Base-by-base conservation (phyloP, 306 rosid species). In the Rosa rugosa region DNA sequence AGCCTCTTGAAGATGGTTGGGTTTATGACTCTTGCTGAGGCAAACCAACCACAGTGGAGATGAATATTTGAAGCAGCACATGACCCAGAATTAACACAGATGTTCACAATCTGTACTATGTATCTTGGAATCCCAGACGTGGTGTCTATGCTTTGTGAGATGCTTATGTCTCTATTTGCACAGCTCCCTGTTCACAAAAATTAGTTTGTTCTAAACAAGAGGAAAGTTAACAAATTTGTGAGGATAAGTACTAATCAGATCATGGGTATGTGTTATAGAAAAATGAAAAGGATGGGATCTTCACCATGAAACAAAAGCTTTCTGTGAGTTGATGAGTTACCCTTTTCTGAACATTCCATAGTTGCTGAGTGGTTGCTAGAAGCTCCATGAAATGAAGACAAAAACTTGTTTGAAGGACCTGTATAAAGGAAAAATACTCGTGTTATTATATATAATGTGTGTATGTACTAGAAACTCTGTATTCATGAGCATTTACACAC, bases 41-140 rank as follows among this genome's bases (percentile, higher is more conserved):
- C 93, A 81, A 92, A 92, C 97, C 90, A 87, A 45, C 94, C 97
- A 86, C 97, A 88, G 36, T 86, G 90, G 44, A 90, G 86, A 82
- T 81, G 93, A 6, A 90, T 87, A 7, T 88, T 80, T 72, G 79
- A 79, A 31, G 90, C 87, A 74, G 89, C 86, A 82, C 97, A 89
- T 12, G 67, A 62, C 4, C 81, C 89, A 50, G 83, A 80, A n/a
- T 56, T 20, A 9, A 84, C 85, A 74, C 97, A 92, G 2, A 90
- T 92, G 86, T 88, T 92, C 23, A 79, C 85, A 53, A 92, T 85
- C 80, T 90, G 80, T n/a, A 92, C 93, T 22, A 84, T 81, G 83
- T 62, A 92, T 76, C 80, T 76, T 27, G 94, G 93, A 23, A 90
- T 92, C 69, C 97, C 94, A 34, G 90, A 8, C 59, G 82, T 84